A percentile compares a stretch with the other conserved stretches of the same genome.
These are phyloP conservation scores for Glycine tomentella DNA, from an alignment of 306 rosid genomes.

Conservation along the genomic window DNA sequence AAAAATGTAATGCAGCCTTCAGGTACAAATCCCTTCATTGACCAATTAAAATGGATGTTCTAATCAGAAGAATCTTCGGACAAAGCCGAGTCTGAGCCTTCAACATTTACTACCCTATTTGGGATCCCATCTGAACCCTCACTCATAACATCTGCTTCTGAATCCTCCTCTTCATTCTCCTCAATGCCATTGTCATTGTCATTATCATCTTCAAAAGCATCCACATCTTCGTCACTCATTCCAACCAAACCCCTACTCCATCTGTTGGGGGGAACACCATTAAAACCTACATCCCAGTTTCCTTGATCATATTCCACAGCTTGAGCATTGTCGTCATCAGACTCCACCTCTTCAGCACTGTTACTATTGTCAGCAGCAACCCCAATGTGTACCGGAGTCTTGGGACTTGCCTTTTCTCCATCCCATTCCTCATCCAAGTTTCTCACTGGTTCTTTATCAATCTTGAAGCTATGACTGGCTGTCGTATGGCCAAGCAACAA, in stretches of 20 bases:
- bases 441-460: slow-evolving; percentile 69
- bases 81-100: slow-evolving; percentile 66
- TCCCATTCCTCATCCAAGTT: slow-evolving; percentile 82
- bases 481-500: slow-evolving; percentile 53
- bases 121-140: slow-evolving; percentile 75
- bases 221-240: slow-evolving; percentile 80
- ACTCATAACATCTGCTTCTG: slow-evolving; percentile 73
- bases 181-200: too few species aligned
- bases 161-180: slow-evolving; percentile 71
- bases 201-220: slow-evolving; percentile 83
- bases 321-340: slow-evolving; percentile 77
- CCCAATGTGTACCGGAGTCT: slow-evolving; percentile 55
- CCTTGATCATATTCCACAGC: slow-evolving; percentile 83
- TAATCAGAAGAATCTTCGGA: slow-evolving; percentile 92
- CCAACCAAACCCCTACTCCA: slow-evolving; percentile 69
- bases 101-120: slow-evolving; percentile 62
- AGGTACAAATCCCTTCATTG: slow-evolving; percentile 40
- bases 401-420: slow-evolving; percentile 58
- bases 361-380: slow-evolving; percentile 57
- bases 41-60: slow-evolving; percentile 42
- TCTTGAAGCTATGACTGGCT: slow-evolving; percentile 56
- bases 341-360: slow-evolving; percentile 77
- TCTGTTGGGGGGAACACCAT: slow-evolving; percentile 62
- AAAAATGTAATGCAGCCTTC: slow-evolving; percentile 60
- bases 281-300: slow-evolving; percentile 82